Percentiles rank a stretch among this genome's conserved stretches.
Conservation (phyloP, 225 moss, liverwort and hornwort genomes). For the Ulota crispa region DNA sequence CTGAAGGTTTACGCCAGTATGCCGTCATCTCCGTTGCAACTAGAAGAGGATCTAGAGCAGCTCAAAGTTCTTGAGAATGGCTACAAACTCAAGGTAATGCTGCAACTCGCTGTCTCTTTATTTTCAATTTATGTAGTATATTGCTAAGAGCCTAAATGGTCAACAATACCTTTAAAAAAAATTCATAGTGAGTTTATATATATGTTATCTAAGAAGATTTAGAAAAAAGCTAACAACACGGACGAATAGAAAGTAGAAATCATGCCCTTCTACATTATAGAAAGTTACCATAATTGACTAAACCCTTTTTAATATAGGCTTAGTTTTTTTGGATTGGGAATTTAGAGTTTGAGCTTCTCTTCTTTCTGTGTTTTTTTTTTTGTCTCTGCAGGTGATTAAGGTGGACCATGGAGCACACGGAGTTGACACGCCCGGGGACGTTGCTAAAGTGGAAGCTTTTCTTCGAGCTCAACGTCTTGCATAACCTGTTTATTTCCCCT, state of each 20-base stretch:
- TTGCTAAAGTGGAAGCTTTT: slow-evolving; percentile 72
- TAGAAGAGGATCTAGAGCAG: slow-evolving; percentile 97
- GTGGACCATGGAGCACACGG: slow-evolving; percentile 91
- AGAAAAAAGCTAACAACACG: background rate
- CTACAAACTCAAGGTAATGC: slow-evolving; percentile 77
- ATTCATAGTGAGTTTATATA: background rate
- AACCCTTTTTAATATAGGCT: background rate
- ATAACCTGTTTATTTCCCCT: slow-evolving; percentile 11
- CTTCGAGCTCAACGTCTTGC: slow-evolving; percentile 61
- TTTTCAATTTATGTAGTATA: background rate
- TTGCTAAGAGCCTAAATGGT: background rate
- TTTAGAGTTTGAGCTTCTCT: background rate
- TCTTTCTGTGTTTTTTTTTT: no score
- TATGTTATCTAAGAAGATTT: background rate
- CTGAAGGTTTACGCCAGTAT: slow-evolving; percentile 71
- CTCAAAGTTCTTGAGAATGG: slow-evolving; percentile 95
- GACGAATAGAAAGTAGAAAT: background rate
- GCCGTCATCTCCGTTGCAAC: slow-evolving; percentile 74
- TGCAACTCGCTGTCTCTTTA: background rate
- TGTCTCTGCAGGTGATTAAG: slow-evolving; percentile 75
- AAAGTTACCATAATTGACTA: background rate
- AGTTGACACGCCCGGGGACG: slow-evolving; percentile 79
- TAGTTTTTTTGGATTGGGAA: background rate
- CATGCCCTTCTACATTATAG: background rate
- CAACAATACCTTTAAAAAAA: no score